Percentiles rank a stretch among this genome's conserved stretches.
phyloP scores from a whole-genome alignment of 768 basidiomycete species.

The Kwoniella newhampshirensis region DNA sequence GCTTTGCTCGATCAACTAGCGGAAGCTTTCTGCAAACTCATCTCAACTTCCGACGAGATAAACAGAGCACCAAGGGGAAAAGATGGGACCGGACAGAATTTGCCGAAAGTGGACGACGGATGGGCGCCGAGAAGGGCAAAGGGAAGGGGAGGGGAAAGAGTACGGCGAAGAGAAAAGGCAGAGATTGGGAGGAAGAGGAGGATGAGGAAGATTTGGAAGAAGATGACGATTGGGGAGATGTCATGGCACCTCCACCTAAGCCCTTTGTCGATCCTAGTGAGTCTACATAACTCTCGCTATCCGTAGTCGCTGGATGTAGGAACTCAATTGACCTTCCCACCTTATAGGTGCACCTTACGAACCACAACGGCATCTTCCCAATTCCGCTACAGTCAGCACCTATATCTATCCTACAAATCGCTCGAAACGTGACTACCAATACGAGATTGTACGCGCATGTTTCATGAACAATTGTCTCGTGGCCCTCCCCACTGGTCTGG shows the following conservation, averaged over 20 bases:
- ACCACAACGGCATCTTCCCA: conserved; percentile 42
- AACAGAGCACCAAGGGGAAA: conserved; percentile 58
- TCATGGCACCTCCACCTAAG: conserved; percentile 79
- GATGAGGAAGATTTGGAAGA: conserved; percentile 45
- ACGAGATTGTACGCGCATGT: conserved; percentile 79
- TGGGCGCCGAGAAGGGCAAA: conserved; percentile 60
- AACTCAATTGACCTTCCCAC: not conserved
- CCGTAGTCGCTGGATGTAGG: not conserved
- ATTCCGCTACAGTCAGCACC: conserved; percentile 58
- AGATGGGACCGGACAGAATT: conserved; percentile 88
- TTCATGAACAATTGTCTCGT: conserved; percentile 92
- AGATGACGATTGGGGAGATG: conserved; percentile 55
- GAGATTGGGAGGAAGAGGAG: conserved; percentile 35
- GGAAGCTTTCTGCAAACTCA: conserved; percentile 41
- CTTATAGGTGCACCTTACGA: conserved; percentile 30
- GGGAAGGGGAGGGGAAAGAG: conserved; percentile 56
- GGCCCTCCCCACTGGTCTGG: conserved; percentile 89
- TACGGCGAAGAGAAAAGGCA: conserved; percentile 26
- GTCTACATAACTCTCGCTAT: conserved; percentile 42
- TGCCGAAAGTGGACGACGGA: conserved; percentile 68
- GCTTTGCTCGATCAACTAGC: conserved; percentile 6
- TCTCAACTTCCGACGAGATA: conserved; percentile 43
- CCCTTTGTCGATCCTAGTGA: conserved; percentile 67
- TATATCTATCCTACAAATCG: conserved; percentile 92
- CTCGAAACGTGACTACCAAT: conserved; percentile 88